Conservation (phyloP, 2,329 filamentous ascomycete species). For the Aspergillus tanneri region DNA sequence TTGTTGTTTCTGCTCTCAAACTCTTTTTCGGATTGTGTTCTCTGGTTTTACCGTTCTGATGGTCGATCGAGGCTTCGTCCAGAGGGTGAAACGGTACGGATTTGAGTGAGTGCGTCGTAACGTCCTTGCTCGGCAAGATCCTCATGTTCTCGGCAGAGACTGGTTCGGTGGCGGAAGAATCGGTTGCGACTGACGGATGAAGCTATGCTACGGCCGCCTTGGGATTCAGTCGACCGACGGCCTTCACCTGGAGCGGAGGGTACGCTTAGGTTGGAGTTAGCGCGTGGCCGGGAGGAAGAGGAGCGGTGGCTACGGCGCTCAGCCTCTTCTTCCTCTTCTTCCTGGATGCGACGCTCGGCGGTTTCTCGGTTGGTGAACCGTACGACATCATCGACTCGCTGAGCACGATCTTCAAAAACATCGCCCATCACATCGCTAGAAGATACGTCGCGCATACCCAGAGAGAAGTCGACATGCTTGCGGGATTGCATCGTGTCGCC, state of each 20-base stretch:
- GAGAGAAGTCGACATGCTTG: conserved; percentile 68
- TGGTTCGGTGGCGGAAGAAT: conserved; percentile 57
- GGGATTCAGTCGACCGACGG: conserved; percentile 32
- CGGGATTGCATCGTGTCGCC: conserved; percentile 59
- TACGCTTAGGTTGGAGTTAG: conserved; percentile 24
- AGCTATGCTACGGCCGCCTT: conserved; percentile 30
- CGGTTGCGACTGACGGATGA: conserved; percentile 56
- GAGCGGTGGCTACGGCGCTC: conserved; percentile 29
- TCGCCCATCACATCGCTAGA: conserved; percentile 62
- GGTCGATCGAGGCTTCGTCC: not conserved
- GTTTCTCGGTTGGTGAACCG: conserved; percentile 41
- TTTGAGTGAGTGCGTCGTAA: conserved; percentile 20
- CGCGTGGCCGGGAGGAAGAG: conserved; percentile 23
- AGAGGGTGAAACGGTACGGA: conserved; percentile 16
- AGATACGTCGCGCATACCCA: conserved; percentile 63
- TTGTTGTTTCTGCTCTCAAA: too few species aligned
- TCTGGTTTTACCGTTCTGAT: not conserved
- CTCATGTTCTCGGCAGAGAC: conserved; percentile 30
- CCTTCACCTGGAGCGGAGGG: conserved; percentile 20
- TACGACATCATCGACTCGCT: conserved; percentile 44
- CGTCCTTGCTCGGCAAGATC: conserved; percentile 51
- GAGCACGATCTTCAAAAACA: conserved; percentile 59
- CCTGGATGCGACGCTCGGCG: conserved; percentile 40
- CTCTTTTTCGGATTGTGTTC: too few species aligned
- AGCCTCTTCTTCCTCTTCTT: conserved; percentile 36